Evolutionary conservation across 805 yeast species (phyloP), one percentile per base, ranked within the genome.

Genomic region (Saccharomycopsis fermentans): DNA sequence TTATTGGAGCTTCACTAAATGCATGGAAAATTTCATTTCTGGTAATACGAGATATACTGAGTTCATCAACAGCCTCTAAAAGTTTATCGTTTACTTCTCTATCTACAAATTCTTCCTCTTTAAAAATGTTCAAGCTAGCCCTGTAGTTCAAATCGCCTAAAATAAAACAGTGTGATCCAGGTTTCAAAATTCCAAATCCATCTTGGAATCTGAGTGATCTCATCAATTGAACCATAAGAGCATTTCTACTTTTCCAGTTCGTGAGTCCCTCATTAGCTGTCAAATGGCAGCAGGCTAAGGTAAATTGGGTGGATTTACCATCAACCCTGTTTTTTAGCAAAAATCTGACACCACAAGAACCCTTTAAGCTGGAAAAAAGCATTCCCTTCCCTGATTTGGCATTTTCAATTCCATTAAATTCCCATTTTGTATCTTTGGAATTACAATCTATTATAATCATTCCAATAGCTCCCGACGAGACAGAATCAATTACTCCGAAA

Each of bases 71-170:
- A 63, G 65, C 69, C 66, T 59, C 66, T 68, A 63, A 69, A 24
- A 36, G 50, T 1, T 29, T 19, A 16, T 52, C 55, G 24, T 34
- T 52, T 34, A 37, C 36, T 5, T 16, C 17, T 26, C 9, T 6
- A 35, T 34, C 17, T 37, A 32, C 16, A 19, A 19, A 35, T 6
- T 32, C 17, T 9, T 35, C 32, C 6, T 35, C 14, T 9, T 43
- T 9, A 8, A 34, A 29, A 26, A 67, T 63, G 12, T 66, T 69
- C 6, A 69, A 69, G 1, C 66, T 63, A 19, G 86, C 78, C 51
- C 98, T 75, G 69, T 87, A 91, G 68, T 91, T 91, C 65, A 91
- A 73, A 70, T 91, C 98, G 0, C 98, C 98, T 76, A 88, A 71
- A 56, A 90, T 69, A 65, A 90, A 85, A 4, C 84, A 70, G 67